Base-by-base conservation (phyloP, 148 eudicot species). In the Nepenthes mirabilis region DNA sequence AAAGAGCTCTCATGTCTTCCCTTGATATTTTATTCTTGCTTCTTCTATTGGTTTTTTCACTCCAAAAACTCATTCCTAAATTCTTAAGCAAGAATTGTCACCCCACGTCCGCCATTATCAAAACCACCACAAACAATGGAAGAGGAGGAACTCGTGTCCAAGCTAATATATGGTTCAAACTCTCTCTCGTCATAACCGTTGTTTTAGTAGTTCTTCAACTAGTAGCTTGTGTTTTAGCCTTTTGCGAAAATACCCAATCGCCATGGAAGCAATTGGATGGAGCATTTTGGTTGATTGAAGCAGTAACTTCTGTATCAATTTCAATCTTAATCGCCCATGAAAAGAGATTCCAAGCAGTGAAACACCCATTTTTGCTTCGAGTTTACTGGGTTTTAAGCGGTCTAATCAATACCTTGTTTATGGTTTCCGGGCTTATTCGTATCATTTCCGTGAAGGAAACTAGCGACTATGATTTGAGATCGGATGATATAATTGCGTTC, bases 21-120 rank as follows among this genome's bases (percentile, higher is more conserved):
- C 33, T 88, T 55, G 83, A 93, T 72, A 56, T 72, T 13, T 47
- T 88, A 3, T 79, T 93, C 71, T 71, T 93, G 78, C 59, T 84
- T 51, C 32, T 72, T 2, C 60, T 88, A 63, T 52, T 88, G 7
- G 68, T 65, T 11, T 54, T 88, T 45, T 57, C 82, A 1, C 10
- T 82, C 13, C 76, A 76, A 32, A 83, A 77, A 50, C 65, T 86
- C 36, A 63, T 65, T 51, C 70, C 77, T 2, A 85, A 80, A 68
- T 68, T 71, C 65, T 52, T 55, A 33, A 76, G 74, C 40, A 61
- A 61, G 49, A 63, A 49, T 9, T 56, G 32, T 43, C 35, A 57
- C 11, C 62, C 43, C 36, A 12, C 6, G n/a, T 64, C 77, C 1
- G 79, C 67, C 9, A 32, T 68, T n/a, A 51, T 61, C 36, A 75